These are phyloP conservation scores for Penicillium samsonianum DNA, from an alignment of 495 filamentous ascomycete species.

Conservation along the genomic window DNA sequence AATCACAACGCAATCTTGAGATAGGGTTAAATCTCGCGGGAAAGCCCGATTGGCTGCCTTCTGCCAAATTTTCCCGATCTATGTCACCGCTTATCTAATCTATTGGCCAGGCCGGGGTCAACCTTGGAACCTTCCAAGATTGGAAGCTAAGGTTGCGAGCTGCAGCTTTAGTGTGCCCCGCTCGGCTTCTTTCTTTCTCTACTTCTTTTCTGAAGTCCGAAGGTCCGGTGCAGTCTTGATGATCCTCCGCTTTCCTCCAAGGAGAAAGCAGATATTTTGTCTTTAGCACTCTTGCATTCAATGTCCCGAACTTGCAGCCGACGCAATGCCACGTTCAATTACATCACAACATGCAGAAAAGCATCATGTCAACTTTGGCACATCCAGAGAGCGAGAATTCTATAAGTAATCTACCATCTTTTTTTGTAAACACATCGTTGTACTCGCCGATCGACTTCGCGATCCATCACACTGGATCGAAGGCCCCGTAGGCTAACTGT, in stretches of 20 bases:
- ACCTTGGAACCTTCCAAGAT: not conserved
- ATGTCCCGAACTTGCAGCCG: not conserved
- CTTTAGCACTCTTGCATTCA: not conserved
- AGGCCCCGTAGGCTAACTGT: constrained; percentile 6
- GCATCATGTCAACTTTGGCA: constrained; percentile 11
- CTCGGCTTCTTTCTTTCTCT: not conserved
- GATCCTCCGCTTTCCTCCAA: not conserved
- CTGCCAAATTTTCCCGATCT: not conserved
- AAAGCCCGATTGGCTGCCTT: not conserved
- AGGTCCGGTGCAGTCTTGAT: not conserved
- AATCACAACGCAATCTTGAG: not conserved
- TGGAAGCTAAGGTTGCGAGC: not conserved
- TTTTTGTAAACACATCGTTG: not conserved
- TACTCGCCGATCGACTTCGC: not conserved
- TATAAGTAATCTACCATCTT: constrained; percentile 21
- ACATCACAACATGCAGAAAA: not conserved
- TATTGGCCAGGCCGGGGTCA: not conserved
- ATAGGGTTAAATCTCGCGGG: not conserved
- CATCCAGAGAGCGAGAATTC: constrained; percentile 27
- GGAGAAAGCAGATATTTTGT: not conserved
- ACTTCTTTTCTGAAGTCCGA: not conserved
- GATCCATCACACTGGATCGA: not conserved
- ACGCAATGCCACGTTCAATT: constrained; percentile 14
- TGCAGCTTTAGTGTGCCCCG: no score
- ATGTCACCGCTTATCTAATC: not conserved